phyloP scores from a whole-genome alignment of 2,329 filamentous ascomycete genomes.

The Cladosporium phlei region DNA sequence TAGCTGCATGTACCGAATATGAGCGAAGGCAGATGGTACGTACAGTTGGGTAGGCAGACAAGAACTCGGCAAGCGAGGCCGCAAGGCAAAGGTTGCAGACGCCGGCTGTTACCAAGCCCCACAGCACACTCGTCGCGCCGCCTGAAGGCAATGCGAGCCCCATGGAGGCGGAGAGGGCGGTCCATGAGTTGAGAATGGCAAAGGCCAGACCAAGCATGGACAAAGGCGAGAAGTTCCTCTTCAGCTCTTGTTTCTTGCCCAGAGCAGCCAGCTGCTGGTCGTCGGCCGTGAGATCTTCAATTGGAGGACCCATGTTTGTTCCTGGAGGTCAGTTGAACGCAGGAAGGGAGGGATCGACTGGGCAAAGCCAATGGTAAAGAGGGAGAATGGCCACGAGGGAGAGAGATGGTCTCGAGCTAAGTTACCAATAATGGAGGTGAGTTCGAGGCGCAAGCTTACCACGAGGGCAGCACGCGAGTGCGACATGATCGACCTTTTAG shows the following conservation, averaged over 20 bases:
- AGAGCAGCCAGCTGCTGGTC: conserved; percentile 50
- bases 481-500: conserved; percentile 7
- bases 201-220: conserved; percentile 60
- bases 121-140: conserved; percentile 66
- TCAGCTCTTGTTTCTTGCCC: conserved; percentile 55
- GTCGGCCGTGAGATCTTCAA: conserved; percentile 32
- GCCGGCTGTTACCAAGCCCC: conserved; percentile 57
- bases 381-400: not conserved
- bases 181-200: conserved; percentile 61
- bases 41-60: conserved; percentile 50
- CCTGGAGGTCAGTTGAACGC: not conserved
- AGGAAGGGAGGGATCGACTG: conserved; percentile 2
- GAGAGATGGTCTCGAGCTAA: not conserved
- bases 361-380: not conserved
- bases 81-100: conserved; percentile 67
- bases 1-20: not conserved
- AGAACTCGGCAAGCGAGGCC: conserved; percentile 64
- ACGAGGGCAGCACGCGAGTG: conserved; percentile 3
- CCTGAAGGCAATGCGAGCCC: conserved; percentile 64
- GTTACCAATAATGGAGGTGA: too few species aligned
- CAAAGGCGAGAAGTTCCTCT: conserved; percentile 54
- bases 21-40: not conserved
- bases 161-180: conserved; percentile 55
- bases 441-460: too few species aligned
- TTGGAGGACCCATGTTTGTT: conserved; percentile 6